Evolutionary conservation across 2,329 filamentous ascomycete species (phyloP).

Genomic region (Alternaria sp.): DNA sequence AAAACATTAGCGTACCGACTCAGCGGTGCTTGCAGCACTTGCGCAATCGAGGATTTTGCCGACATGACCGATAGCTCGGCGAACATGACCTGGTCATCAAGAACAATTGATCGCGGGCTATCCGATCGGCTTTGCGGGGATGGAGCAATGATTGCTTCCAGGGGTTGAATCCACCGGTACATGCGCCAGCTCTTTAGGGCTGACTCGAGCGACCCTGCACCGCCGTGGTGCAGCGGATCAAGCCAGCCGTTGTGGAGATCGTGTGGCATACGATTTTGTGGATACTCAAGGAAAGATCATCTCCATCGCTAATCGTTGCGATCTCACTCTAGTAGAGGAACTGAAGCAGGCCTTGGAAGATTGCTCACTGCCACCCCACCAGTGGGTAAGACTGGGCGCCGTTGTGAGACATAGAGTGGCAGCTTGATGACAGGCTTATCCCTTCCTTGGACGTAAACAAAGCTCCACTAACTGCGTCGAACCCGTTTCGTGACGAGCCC

Average conservation of each 20-base stretch:
- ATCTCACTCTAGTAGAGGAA: background rate
- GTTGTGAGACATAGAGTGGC: background rate
- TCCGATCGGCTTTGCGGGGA: background rate
- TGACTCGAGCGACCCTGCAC: background rate
- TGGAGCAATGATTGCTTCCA: slow-evolving; percentile 1
- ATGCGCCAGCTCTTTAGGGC: background rate
- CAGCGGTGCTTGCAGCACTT: background rate
- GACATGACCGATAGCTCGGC: background rate
- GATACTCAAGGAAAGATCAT: background rate
- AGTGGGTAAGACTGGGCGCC: background rate
- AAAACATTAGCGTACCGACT: background rate
- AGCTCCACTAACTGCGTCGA: background rate
- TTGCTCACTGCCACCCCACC: background rate
- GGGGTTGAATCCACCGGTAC: background rate
- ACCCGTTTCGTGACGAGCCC: background rate
- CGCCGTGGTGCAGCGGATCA: background rate
- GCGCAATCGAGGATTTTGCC: background rate
- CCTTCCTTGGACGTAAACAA: background rate
- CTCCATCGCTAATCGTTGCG: background rate
- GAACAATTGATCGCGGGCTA: background rate
- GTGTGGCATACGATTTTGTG: background rate
- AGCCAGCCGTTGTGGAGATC: background rate
- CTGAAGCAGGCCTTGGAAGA: background rate
- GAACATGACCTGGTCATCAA: background rate
- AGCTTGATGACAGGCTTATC: background rate